These are phyloP conservation scores for Globisporangium middletonii DNA, from an alignment of 352 stramenopile genomes.

Conservation along the genomic window DNA sequence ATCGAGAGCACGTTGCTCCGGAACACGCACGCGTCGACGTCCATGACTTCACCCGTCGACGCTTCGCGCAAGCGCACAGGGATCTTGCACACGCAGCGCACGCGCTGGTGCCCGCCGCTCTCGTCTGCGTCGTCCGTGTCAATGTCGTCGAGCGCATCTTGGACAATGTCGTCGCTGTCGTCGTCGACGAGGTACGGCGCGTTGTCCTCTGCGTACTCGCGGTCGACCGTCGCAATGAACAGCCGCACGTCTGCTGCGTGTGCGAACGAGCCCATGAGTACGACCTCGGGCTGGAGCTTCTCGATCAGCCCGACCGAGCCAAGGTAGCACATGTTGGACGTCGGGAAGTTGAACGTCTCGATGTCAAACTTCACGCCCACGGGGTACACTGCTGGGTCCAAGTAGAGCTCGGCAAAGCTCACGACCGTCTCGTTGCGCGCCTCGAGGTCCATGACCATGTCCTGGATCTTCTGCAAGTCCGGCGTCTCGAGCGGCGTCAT, in stretches of 20 bases:
- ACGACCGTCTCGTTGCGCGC: slow-evolving; percentile 37
- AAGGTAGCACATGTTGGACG: slow-evolving; percentile 49
- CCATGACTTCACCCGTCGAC: slow-evolving; percentile 24
- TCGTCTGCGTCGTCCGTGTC: slow-evolving; percentile 17
- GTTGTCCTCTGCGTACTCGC: slow-evolving; percentile 14
- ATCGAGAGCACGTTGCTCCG: slow-evolving; percentile 35
- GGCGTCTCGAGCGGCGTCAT: slow-evolving; percentile 28
- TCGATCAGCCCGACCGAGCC: slow-evolving; percentile 42
- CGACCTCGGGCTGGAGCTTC: slow-evolving; percentile 45
- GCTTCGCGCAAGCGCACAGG: slow-evolving; percentile 31
- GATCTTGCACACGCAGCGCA: slow-evolving; percentile 25
- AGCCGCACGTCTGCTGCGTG: slow-evolving; percentile 31
- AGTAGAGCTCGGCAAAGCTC: slow-evolving; percentile 45
- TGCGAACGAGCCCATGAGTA: slow-evolving; percentile 40
- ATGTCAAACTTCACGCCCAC: slow-evolving; percentile 52
- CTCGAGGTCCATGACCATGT: slow-evolving; percentile 42
- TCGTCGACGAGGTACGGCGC: slow-evolving; percentile 9
- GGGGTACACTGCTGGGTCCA: slow-evolving; percentile 34
- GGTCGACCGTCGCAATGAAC: slow-evolving; percentile 18
- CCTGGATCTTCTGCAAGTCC: slow-evolving; percentile 35
- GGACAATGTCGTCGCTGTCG: slow-evolving; percentile 6
- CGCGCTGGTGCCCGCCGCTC: slow-evolving; percentile 14
- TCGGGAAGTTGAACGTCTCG: slow-evolving; percentile 45
- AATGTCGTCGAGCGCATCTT: slow-evolving; percentile 17
- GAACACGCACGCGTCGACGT: slow-evolving; percentile 31